Conservation (phyloP, 73 alveolate species). For the Stentor roeselii region DNA sequence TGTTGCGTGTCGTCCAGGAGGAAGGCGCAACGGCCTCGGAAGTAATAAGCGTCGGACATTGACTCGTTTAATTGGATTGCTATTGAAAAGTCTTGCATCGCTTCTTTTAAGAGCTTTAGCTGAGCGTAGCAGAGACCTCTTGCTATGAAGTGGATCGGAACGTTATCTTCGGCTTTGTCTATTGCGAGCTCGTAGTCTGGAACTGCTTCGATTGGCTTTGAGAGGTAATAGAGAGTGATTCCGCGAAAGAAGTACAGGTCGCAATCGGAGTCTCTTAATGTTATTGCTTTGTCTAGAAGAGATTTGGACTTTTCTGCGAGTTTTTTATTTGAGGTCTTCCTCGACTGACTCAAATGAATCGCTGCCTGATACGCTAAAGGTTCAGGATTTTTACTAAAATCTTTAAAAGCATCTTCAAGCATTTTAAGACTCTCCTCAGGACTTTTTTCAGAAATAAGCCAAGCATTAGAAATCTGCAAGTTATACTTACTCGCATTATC, state of each 20-base stretch:
- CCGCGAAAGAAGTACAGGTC: constrained; percentile 43
- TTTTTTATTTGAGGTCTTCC: constrained; percentile 24
- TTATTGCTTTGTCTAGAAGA: constrained; percentile 30
- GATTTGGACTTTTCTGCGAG: background rate
- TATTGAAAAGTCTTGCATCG: constrained; percentile 37
- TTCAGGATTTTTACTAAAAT: constrained; percentile 39
- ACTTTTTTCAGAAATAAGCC: constrained; percentile 31
- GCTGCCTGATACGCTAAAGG: constrained; percentile 45
- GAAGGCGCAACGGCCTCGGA: constrained; percentile 44
- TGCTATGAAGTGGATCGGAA: constrained; percentile 39
- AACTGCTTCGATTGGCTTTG: constrained; percentile 31
- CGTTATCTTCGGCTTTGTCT: constrained; percentile 42
- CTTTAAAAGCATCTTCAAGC: constrained; percentile 37
- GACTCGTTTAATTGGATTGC: constrained; percentile 38
- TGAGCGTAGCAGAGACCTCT: constrained; percentile 45
- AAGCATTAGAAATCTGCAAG: constrained; percentile 37
- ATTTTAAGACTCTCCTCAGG: constrained; percentile 32
- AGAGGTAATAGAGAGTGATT: constrained; percentile 29
- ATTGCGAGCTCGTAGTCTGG: constrained; percentile 42
- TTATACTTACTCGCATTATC: constrained; percentile 40
- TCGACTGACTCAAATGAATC: constrained; percentile 32
- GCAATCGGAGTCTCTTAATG: constrained; percentile 39
- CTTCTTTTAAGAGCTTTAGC: constrained; percentile 34
- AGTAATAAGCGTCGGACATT: constrained; percentile 39
- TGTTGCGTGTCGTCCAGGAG: constrained; percentile 39